These are phyloP conservation scores for Sorghum bicolor DNA, from an alignment of 176 grass and related monocot species.

Conservation along the genomic window Sorghum_bicolor_NCBIv3 NC_012875.2:53442501-53443000, in stretches of 20 bases:
- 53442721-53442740: constrained; percentile 84
- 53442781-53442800: constrained; percentile 93
- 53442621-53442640: constrained; percentile 78
- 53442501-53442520: constrained; percentile 77
- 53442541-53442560: constrained; percentile 74
- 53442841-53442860: constrained; percentile 27
- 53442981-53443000: constrained; percentile 70
- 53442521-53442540: constrained; percentile 73
- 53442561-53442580: constrained; percentile 80
- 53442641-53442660: constrained; percentile 52
- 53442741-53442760: constrained; percentile 89
- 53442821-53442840: constrained; percentile 68
- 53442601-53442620: constrained; percentile 94
- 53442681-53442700: constrained; percentile 60
- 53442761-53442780: constrained; percentile 95
- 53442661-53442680: constrained; percentile 46
- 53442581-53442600: constrained; percentile 95
- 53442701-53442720: constrained; percentile 92
- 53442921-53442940: constrained; percentile 93
- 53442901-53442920: constrained; percentile 92
- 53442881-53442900: constrained; percentile 75
- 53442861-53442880: constrained; percentile 50
- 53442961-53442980: constrained; percentile 54
- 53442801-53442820: constrained; percentile 78
- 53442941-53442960: constrained; percentile 88